Conservation (phyloP, 305 asterid species). For the Vinca major region DNA sequence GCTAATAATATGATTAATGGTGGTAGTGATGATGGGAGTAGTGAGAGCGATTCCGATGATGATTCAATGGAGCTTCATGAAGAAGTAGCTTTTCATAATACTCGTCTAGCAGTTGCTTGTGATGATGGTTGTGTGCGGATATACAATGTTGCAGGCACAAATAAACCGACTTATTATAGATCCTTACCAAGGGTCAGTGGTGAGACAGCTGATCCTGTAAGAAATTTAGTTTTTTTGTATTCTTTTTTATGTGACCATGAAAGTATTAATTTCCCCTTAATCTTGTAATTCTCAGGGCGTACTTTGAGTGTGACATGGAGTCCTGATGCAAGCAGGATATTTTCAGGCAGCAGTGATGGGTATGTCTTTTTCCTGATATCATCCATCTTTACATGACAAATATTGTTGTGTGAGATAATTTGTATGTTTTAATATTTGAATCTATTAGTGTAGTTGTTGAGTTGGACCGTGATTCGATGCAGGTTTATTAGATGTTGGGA, state of each 20-base stretch:
- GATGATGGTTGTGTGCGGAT: slow-evolving; percentile 98
- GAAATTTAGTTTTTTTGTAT: not conserved
- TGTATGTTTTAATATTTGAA: not conserved
- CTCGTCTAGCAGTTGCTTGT: slow-evolving; percentile 75
- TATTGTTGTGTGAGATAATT: not conserved
- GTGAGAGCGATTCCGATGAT: slow-evolving; percentile 37
- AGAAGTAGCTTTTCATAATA: slow-evolving; percentile 23
- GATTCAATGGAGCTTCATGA: slow-evolving; percentile 34
- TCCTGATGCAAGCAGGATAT: slow-evolving; percentile 63
- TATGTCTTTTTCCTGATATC: slow-evolving; percentile 22
- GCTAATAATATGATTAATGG: slow-evolving; percentile 25
- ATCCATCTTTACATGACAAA: not conserved
- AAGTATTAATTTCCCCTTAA: not conserved
- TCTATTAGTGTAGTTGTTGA: slow-evolving; percentile 12
- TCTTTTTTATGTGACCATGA: too few species aligned
- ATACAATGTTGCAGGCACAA: slow-evolving; percentile 42
- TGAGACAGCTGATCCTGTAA: slow-evolving; percentile 44
- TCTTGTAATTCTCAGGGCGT: slow-evolving; percentile 43
- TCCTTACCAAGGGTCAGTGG: slow-evolving; percentile 82
- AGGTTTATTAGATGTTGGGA: slow-evolving; percentile 98
- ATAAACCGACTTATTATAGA: slow-evolving; percentile 42
- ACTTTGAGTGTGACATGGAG: slow-evolving; percentile 80
- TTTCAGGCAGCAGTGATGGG: slow-evolving; percentile 93
- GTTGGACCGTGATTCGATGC: slow-evolving; percentile 7
- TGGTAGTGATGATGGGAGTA: slow-evolving; percentile 35